A percentile compares a stretch with the other conserved stretches of the same genome.
These are phyloP conservation scores for Rhizopus stolonifer DNA, from an alignment of 371 early-diverging fungal genomes.

Conservation along the genomic window DNA sequence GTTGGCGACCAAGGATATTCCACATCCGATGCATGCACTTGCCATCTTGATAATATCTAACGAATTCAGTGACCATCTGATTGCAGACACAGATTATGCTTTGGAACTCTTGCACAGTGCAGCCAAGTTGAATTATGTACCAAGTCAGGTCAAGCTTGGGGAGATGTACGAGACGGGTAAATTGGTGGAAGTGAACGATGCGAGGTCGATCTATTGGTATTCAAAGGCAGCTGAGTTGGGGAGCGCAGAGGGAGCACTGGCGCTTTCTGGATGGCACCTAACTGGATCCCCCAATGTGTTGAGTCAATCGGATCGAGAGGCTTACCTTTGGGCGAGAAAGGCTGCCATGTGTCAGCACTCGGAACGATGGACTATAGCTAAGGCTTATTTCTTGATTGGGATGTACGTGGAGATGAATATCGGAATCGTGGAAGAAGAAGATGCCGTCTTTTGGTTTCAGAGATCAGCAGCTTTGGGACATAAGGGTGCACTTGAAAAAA, in stretches of 20 bases:
- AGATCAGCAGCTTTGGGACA: slow-evolving; percentile 75
- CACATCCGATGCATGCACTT: slow-evolving; percentile 90
- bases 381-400: slow-evolving; percentile 84
- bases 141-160: slow-evolving; percentile 89
- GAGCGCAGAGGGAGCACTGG: slow-evolving; percentile 78
- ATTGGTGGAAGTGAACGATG: slow-evolving; percentile 76
- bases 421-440: slow-evolving; percentile 62
- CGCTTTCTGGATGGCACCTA: slow-evolving; percentile 87
- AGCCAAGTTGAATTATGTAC: slow-evolving; percentile 86
- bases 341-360: slow-evolving; percentile 15
- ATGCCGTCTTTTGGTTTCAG: slow-evolving; percentile 71
- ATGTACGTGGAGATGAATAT: slow-evolving; percentile 76
- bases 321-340: slow-evolving; percentile 59
- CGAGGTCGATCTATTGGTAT: slow-evolving; percentile 94
- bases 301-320: slow-evolving; percentile 79
- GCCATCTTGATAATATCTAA: slow-evolving; percentile 78
- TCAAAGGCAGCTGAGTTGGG: slow-evolving; percentile 84
- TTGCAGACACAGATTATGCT: slow-evolving; percentile 79
- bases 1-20: slow-evolving; percentile 68
- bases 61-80: slow-evolving; percentile 57
- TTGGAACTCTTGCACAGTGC: slow-evolving; percentile 82
- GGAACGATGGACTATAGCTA: slow-evolving; percentile 61
- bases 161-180: slow-evolving; percentile 90
- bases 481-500: slow-evolving; percentile 49
- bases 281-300: slow-evolving; percentile 72